A percentile compares a stretch with the other conserved stretches of the same genome.
phyloP scores from a whole-genome alignment of 2,329 filamentous ascomycete genomes.

The Fusarium chaquense region DNA sequence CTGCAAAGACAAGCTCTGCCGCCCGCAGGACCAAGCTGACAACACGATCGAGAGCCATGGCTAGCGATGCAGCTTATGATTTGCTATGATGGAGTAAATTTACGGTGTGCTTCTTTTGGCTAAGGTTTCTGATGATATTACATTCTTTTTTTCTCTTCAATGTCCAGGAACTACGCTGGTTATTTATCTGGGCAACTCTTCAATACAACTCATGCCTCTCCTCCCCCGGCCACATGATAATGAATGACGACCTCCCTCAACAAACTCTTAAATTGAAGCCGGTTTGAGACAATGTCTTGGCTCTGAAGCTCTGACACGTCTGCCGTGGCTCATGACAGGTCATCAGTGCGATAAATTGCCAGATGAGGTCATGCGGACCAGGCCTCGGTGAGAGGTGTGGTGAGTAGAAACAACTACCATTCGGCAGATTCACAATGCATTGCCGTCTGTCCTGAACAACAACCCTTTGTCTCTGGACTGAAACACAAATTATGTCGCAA shows the following conservation, averaged over 20 bases:
- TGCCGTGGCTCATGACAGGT: slow-evolving; percentile 30
- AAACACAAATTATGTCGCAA: slow-evolving; percentile 43
- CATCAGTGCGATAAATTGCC: slow-evolving; percentile 25
- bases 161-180: slow-evolving; percentile 21
- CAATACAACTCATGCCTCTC: slow-evolving; percentile 22
- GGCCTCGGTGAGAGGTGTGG: slow-evolving; percentile 29
- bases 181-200: slow-evolving; percentile 39
- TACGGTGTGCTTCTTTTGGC: not conserved
- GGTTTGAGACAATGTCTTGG: slow-evolving; percentile 36
- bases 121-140: slow-evolving; percentile 5
- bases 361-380: slow-evolving; percentile 46
- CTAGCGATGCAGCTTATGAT: not conserved
- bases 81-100: not conserved
- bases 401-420: slow-evolving; percentile 27
- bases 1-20: slow-evolving; percentile 74
- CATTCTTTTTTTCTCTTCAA: not conserved
- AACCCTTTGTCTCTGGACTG: slow-evolving; percentile 21
- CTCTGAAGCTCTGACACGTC: slow-evolving; percentile 31
- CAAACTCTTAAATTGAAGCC: slow-evolving; percentile 31
- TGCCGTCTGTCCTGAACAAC: slow-evolving; percentile 9
- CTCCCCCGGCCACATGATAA: slow-evolving; percentile 39
- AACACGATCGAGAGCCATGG: slow-evolving; percentile 57
- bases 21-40: slow-evolving; percentile 55
- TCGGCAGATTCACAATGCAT: slow-evolving; percentile 21
- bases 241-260: slow-evolving; percentile 40